phyloP scores from a whole-genome alignment of 352 stramenopile species.

The Pythium apleroticum region DNA sequence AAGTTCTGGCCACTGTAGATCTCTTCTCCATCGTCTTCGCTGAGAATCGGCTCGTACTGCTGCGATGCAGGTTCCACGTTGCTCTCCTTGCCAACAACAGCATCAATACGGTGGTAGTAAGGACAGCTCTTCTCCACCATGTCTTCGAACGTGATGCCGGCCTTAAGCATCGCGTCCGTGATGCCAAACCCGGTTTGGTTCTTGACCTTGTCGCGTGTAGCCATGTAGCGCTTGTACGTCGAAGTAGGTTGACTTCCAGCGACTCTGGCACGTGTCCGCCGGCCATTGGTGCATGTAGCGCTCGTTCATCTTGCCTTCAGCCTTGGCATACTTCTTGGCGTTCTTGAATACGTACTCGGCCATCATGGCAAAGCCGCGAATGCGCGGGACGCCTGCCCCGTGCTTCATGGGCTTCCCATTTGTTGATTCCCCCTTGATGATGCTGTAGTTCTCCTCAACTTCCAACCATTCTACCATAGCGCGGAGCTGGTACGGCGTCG shows the following conservation, averaged over 20 bases:
- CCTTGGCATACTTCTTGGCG: constrained; percentile 4
- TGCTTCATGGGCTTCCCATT: neutral
- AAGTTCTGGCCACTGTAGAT: neutral
- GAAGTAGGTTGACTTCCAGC: constrained; percentile 4
- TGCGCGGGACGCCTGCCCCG: neutral
- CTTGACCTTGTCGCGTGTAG: neutral
- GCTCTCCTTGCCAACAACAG: neutral
- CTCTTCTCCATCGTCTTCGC: neutral
- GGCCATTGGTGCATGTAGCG: neutral
- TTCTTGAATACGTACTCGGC: constrained; percentile 3
- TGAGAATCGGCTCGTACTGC: neutral
- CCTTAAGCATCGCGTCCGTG: constrained; percentile 1
- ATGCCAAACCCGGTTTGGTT: constrained; percentile 6
- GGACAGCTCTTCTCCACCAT: constrained; percentile 4
- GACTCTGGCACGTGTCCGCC: constrained; percentile 2
- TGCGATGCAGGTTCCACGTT: constrained; percentile 1
- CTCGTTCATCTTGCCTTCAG: neutral
- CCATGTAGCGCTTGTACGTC: constrained; percentile 7
- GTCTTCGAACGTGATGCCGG: constrained; percentile 3
- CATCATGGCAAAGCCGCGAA: constrained; percentile 8
- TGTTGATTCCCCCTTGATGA: constrained; percentile 12
- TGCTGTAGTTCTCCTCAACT: constrained; percentile 5
- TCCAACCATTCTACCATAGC: constrained; percentile 9
- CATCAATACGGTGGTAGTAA: neutral
- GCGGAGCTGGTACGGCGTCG: constrained; percentile 2